Evolutionary conservation across 2,329 filamentous ascomycete species (phyloP).

Genomic region (Zymoseptoria brevis): DNA sequence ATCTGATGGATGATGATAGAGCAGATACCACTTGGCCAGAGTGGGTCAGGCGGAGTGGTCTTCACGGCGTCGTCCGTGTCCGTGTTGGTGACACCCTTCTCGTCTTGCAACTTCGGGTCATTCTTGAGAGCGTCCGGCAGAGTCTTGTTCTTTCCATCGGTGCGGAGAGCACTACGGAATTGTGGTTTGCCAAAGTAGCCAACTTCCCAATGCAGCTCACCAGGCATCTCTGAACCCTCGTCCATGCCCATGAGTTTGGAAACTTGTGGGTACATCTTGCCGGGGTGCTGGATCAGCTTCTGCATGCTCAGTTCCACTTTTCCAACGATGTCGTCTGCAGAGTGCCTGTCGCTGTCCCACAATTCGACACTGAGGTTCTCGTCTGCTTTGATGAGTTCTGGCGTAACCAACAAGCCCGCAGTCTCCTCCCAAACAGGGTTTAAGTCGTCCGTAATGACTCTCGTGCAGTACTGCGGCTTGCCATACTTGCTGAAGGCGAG

Average conservation of each 20-base stretch:
- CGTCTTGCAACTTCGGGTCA: constrained; percentile 71
- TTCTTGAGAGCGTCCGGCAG: constrained; percentile 67
- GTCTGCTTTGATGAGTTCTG: constrained; percentile 84
- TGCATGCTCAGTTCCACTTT: constrained; percentile 92
- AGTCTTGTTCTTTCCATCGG: constrained; percentile 73
- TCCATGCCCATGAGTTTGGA: constrained; percentile 78
- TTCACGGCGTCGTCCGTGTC: constrained; percentile 75
- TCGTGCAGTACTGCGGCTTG: constrained; percentile 95
- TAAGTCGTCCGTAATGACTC: constrained; percentile 88
- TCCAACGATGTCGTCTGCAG: constrained; percentile 88
- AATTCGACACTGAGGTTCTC: constrained; percentile 90
- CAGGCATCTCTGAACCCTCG: constrained; percentile 80
- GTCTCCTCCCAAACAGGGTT: constrained; percentile 91
- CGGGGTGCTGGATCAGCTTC: constrained; percentile 88
- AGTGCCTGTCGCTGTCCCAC: constrained; percentile 91
- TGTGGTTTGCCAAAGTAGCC: constrained; percentile 90
- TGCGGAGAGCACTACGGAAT: constrained; percentile 74
- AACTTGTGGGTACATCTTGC: constrained; percentile 83
- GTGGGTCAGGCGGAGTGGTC: constrained; percentile 86
- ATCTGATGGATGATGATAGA: constrained; percentile 88
- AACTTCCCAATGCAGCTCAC: constrained; percentile 91
- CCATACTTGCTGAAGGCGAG: constrained; percentile 92
- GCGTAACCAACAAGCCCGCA: constrained; percentile 74
- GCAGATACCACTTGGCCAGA: constrained; percentile 88
- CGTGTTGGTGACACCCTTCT: constrained; percentile 70